Base-by-base conservation (phyloP, 495 filamentous ascomycete species). In the Jackrogersella minutella region DNA sequence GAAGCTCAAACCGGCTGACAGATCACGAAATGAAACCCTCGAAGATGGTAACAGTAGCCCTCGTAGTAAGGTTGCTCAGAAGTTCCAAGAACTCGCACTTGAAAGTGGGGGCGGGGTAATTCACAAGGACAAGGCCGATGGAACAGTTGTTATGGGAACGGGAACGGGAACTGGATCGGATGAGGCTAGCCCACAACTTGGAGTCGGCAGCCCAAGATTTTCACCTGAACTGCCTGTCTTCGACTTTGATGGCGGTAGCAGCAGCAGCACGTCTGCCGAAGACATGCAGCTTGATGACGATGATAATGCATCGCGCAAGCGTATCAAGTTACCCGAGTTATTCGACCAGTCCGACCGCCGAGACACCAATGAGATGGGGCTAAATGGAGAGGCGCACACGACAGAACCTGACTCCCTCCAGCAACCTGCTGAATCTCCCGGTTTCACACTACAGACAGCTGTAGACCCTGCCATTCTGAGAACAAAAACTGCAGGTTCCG, bases 11-110 rank as follows among this genome's bases (percentile, higher is more conserved):
- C 53, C 74, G 46, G n/a, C 66, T 43, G 40, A 71, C 37, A 53
- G 46, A 26, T 24, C 71, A 68, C 56, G 21, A 30, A 17, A 44
- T 46, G 51, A 69, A 54, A 40, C 74, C 31, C 16, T 64, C 44
- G 78, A 80, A 21, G 77, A 78, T 30, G 77, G 76, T 39, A 77
- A 71, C 64, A 73, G 71, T 28, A 92, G 89, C 70, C 89, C 90
- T 26, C 82, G 85, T 62, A 84, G 85, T 11, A 83, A 77, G 31
- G 87, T 91, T 52, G 87, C 86, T 61, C 83, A 86, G 64, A 80
- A 84, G 55, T 87, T 93, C 67, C 83, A 85, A 62, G 82, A 86
- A 44, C 78, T 92, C 30, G 84, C 70, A 21, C 76, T 91, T 46
- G 84, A 80, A 60, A 81, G 84, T 69, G 77, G 77, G 70, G 78